A percentile compares a stretch with the other conserved stretches of the same genome.
phyloP scores from a whole-genome alignment of 2,329 filamentous ascomycete species.

The Aspergillus neotritici region DNA sequence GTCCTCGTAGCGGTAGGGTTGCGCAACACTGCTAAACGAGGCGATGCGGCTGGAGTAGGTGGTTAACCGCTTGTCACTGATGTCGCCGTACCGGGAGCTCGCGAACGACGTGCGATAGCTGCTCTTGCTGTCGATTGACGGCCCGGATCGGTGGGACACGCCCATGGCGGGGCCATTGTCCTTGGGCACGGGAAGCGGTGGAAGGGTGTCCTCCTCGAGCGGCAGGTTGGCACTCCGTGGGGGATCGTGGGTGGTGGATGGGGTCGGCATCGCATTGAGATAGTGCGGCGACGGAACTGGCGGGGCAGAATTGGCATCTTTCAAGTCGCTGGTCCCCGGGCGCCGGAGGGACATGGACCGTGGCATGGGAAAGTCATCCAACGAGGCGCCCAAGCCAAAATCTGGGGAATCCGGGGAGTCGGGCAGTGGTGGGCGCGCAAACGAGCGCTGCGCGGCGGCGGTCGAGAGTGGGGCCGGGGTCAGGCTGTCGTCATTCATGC shows the following conservation, averaged over 20 bases:
- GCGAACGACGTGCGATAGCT: slow-evolving; percentile 38
- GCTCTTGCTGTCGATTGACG: slow-evolving; percentile 32
- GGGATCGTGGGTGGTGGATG: slow-evolving; percentile 1
- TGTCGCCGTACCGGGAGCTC: slow-evolving; percentile 34
- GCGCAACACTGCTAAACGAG: slow-evolving; percentile 29
- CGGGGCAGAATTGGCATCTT: slow-evolving; percentile 17
- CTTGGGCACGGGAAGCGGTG: slow-evolving; percentile 11
- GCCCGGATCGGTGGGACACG: slow-evolving; percentile 16
- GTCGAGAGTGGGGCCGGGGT: slow-evolving; percentile 60
- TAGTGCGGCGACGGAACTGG: slow-evolving; percentile 15
- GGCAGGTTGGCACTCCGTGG: slow-evolving; percentile 9
- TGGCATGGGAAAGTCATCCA: slow-evolving; percentile 49
- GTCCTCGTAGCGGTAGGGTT: slow-evolving; percentile 25
- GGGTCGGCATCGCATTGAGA: slow-evolving; percentile 3
- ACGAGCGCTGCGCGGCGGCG: slow-evolving; percentile 41
- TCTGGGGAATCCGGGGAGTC: slow-evolving; percentile 45
- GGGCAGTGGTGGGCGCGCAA: slow-evolving; percentile 42
- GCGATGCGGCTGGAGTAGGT: slow-evolving; percentile 27
- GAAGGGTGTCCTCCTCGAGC: slow-evolving; percentile 9
- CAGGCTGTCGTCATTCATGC: slow-evolving; percentile 53
- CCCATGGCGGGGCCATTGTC: slow-evolving; percentile 5
- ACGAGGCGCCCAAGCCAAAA: slow-evolving; percentile 47
- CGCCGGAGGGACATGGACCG: slow-evolving; percentile 25
- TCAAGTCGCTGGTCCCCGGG: slow-evolving; percentile 17
- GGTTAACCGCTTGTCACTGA: slow-evolving; percentile 25